Conservation (phyloP, 2,329 filamentous ascomycete species). For the Exophiala sp. region DNA sequence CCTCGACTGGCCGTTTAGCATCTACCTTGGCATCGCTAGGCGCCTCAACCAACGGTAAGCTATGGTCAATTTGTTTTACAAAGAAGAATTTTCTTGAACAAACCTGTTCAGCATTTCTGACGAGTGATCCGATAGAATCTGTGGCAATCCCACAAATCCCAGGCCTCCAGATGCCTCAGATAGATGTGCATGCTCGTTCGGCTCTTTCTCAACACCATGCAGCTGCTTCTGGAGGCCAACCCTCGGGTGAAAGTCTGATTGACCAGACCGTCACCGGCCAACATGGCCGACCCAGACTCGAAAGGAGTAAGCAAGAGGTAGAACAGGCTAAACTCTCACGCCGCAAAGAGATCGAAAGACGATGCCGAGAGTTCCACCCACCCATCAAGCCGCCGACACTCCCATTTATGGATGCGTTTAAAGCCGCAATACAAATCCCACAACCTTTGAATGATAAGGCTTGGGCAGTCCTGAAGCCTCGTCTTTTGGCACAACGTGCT, state of each 20-base stretch:
- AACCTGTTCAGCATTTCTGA: too few relatives aligned
- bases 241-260: too few relatives aligned
- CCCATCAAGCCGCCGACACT: slow-evolving; percentile 62
- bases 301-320: slow-evolving; percentile 17
- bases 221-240: too few relatives aligned
- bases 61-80: too few relatives aligned
- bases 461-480: slow-evolving; percentile 67
- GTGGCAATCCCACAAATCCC: background rate
- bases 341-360: slow-evolving; percentile 67
- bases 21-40: too few relatives aligned
- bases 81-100: too few relatives aligned
- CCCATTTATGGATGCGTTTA: slow-evolving; percentile 68
- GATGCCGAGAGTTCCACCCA: slow-evolving; percentile 63
- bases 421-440: slow-evolving; percentile 67
- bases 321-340: slow-evolving; percentile 45
- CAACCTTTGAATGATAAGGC: slow-evolving; percentile 64
- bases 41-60: too few relatives aligned
- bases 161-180: background rate
- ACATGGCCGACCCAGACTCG: slow-evolving; percentile 5
- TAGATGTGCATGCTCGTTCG: too few relatives aligned
- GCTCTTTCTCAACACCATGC: too few relatives aligned
- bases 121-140: too few relatives aligned
- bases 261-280: background rate
- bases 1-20: too few relatives aligned
- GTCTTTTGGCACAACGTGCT: slow-evolving; percentile 62